Evolutionary conservation across 78 protist genomes (phyloP).

Genomic region (Creolimax fragrantissima): DNA sequence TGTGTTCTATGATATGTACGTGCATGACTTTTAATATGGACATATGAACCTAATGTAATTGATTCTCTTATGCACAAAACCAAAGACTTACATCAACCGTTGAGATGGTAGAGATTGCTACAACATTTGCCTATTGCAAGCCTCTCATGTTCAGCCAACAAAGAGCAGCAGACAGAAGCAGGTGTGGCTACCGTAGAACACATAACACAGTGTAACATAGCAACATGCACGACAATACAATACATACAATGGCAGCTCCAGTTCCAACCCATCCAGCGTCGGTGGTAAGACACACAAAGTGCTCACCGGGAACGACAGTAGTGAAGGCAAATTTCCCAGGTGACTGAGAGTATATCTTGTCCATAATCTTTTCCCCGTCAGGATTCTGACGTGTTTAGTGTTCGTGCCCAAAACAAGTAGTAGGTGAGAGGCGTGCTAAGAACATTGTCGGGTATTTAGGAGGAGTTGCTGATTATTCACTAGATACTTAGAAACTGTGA

Average conservation of each 20-base stretch:
- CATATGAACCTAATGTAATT: neutral
- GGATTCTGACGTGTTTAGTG: neutral
- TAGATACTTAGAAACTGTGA: neutral
- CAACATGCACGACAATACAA: too few species aligned
- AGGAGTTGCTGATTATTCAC: neutral
- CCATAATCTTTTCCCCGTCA: neutral
- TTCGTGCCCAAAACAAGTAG: neutral
- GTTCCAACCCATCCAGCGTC: neutral
- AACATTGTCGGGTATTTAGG: neutral
- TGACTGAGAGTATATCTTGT: neutral
- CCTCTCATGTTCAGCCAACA: too few species aligned
- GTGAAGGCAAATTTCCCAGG: constrained; percentile 14
- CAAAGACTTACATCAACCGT: too few species aligned
- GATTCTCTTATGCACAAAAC: too few species aligned
- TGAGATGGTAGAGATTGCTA: too few species aligned
- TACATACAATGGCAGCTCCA: neutral
- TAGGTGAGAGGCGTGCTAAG: neutral
- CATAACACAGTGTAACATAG: too few species aligned
- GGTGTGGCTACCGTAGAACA: too few species aligned
- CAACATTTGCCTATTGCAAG: too few species aligned
- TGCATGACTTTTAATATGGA: neutral
- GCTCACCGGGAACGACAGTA: constrained; percentile 31
- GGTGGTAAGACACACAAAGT: constrained; percentile 20
- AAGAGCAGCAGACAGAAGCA: too few species aligned
- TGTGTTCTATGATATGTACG: neutral